Conservation (phyloP, 2,329 filamentous ascomycete genomes). For the Neonectria magnoliae region DNA sequence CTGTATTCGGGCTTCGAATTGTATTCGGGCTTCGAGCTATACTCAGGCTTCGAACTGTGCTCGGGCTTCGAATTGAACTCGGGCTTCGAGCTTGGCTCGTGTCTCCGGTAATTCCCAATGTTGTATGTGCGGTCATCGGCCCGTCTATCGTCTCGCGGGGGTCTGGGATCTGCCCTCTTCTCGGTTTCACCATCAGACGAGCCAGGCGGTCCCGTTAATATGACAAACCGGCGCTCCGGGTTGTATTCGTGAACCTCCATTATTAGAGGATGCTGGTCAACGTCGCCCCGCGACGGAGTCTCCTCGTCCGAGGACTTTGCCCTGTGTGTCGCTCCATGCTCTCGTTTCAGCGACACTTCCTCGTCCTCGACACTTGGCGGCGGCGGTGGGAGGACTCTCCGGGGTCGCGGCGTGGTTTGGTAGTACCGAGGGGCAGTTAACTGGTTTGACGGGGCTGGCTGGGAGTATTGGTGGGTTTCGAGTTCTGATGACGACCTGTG, state of each 20-base stretch:
- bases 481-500: slow-evolving; percentile 31
- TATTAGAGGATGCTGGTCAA: slow-evolving; percentile 76
- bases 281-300: slow-evolving; percentile 67
- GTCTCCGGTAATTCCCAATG: slow-evolving; percentile 11
- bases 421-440: slow-evolving; percentile 28
- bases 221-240: slow-evolving; percentile 72
- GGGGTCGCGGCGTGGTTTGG: slow-evolving; percentile 28
- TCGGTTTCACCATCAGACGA: slow-evolving; percentile 39
- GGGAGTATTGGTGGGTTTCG: slow-evolving; percentile 31
- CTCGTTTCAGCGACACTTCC: slow-evolving; percentile 67
- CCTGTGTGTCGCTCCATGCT: slow-evolving; percentile 56
- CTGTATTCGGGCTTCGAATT: neutral
- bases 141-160: slow-evolving; percentile 21
- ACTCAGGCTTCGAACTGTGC: slow-evolving; percentile 27
- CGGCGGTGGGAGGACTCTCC: slow-evolving; percentile 61
- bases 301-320: slow-evolving; percentile 58
- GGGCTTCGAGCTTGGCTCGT: slow-evolving; percentile 1
- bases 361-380: slow-evolving; percentile 77
- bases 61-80: neutral
- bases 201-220: slow-evolving; percentile 55
- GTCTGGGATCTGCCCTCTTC: slow-evolving; percentile 34
- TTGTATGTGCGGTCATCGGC: slow-evolving; percentile 16
- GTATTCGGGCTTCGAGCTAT: slow-evolving; percentile 28
- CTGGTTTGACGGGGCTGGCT: slow-evolving; percentile 31
- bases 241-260: slow-evolving; percentile 69